phyloP scores from a whole-genome alignment of 208 protist genomes.

The Crithidia mellificae region DNA sequence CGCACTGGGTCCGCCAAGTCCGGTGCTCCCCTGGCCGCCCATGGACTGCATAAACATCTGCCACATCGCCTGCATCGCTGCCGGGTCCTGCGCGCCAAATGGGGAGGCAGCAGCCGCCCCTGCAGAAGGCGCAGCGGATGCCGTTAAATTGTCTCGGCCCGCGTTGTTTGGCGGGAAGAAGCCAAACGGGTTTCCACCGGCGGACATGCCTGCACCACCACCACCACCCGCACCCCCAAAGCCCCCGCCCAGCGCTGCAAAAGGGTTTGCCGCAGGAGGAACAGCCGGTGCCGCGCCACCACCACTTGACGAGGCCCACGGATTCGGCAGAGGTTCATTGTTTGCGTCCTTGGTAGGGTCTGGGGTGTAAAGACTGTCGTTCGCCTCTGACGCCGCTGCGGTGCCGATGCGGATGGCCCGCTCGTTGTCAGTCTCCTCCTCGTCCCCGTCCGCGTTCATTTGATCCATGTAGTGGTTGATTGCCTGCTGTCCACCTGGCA shows the following conservation, averaged over 20 bases:
- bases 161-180: neutral
- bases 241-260: neutral
- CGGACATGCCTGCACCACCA: neutral
- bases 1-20: neutral
- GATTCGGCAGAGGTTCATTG: conserved; percentile 66
- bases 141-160: too few relatives aligned
- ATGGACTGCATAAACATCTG: conserved; percentile 17
- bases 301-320: conserved; percentile 50
- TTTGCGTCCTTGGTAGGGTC: conserved; percentile 55
- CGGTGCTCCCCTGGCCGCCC: neutral
- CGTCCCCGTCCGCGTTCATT: conserved; percentile 36
- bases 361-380: conserved; percentile 32
- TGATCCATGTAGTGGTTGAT: conserved; percentile 60
- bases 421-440: conserved; percentile 10
- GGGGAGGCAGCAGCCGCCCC: neutral
- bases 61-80: conserved; percentile 13
- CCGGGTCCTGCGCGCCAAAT: conserved; percentile 9
- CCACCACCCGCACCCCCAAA: neutral
- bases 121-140: neutral
- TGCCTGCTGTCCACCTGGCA: conserved; percentile 67
- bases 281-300: neutral
- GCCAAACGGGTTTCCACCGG: conserved; percentile 10
- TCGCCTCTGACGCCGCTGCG: neutral
- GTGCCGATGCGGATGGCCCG: conserved; percentile 32
- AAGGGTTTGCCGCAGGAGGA: neutral